A percentile compares a stretch with the other conserved stretches of the same genome.
phyloP scores from a whole-genome alignment of 768 basidiomycete genomes.

The Hygrophorus pudorinus region DNA sequence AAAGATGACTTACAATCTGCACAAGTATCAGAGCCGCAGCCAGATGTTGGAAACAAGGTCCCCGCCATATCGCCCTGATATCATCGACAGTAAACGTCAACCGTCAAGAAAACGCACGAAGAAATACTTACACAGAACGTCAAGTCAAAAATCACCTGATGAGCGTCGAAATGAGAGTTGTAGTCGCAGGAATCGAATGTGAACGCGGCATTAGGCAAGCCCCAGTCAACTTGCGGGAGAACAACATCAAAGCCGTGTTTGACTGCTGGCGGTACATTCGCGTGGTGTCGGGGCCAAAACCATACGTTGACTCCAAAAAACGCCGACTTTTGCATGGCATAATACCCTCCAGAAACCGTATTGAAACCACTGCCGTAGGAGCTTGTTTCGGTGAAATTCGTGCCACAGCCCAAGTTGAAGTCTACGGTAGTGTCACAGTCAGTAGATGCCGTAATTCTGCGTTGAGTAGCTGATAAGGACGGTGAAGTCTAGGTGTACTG shows the following conservation, averaged over 20 bases:
- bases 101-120: conserved; percentile 1
- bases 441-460: conserved; percentile 29
- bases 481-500: neutral
- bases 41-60: conserved; percentile 25
- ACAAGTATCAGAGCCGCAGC: conserved; percentile 32
- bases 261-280: conserved; percentile 33
- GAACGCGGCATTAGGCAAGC: conserved; percentile 39
- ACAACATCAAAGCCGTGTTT: conserved; percentile 13
- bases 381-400: conserved; percentile 23
- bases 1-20: conserved; percentile 31
- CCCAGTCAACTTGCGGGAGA: conserved; percentile 24
- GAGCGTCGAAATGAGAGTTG: conserved; percentile 38
- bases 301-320: conserved; percentile 43
- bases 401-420: conserved; percentile 56
- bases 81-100: neutral
- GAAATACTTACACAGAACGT: conserved; percentile 46
- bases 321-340: conserved; percentile 35
- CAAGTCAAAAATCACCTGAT: conserved; percentile 46
- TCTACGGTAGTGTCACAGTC: conserved; percentile 41
- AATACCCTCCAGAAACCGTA: conserved; percentile 47
- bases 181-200: conserved; percentile 41
- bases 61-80: conserved; percentile 47
- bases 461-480: neutral
- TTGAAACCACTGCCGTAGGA: conserved; percentile 46
- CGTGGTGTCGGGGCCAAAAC: conserved; percentile 46